Evolutionary conservation across 2,329 filamentous ascomycete genomes (phyloP).

Genomic region (Neonectria neomacrospora): DNA sequence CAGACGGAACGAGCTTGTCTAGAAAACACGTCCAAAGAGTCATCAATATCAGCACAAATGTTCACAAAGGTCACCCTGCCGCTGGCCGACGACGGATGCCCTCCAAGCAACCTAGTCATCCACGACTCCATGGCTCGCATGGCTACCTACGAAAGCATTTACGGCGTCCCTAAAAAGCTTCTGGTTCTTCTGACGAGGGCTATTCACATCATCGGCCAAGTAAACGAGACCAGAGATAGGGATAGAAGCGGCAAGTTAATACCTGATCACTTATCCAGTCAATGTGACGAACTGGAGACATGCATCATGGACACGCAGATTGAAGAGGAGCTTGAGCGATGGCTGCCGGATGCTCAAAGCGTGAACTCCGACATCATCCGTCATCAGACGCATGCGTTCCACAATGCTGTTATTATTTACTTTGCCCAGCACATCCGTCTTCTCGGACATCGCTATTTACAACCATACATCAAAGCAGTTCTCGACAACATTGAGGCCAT

Average conservation of each 20-base stretch:
- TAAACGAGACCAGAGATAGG: not conserved
- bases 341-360: constrained; percentile 6
- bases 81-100: constrained; percentile 8
- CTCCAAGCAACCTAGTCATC: not conserved
- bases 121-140: constrained; percentile 20
- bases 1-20: constrained; percentile 2
- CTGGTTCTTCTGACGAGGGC: constrained; percentile 17
- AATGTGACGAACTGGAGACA: constrained; percentile 26
- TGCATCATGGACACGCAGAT: constrained; percentile 26
- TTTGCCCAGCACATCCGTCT: constrained; percentile 39
- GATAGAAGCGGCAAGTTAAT: not conserved
- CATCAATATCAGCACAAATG: not conserved
- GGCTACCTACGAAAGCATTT: constrained; percentile 23
- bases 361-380: constrained; percentile 24
- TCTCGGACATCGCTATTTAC: constrained; percentile 34
- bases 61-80: constrained; percentile 4
- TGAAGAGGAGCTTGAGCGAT: constrained; percentile 12
- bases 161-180: constrained; percentile 20
- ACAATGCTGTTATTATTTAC: constrained; percentile 44
- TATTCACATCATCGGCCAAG: constrained; percentile 12
- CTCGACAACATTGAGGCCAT: constrained; percentile 37
- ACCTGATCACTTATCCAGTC: constrained; percentile 15
- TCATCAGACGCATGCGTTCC: constrained; percentile 36
- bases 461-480: constrained; percentile 31
- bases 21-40: constrained; percentile 2